Evolutionary conservation across 2,329 filamentous ascomycete genomes (phyloP).

Genomic region (Penicillium sumatraense): DNA sequence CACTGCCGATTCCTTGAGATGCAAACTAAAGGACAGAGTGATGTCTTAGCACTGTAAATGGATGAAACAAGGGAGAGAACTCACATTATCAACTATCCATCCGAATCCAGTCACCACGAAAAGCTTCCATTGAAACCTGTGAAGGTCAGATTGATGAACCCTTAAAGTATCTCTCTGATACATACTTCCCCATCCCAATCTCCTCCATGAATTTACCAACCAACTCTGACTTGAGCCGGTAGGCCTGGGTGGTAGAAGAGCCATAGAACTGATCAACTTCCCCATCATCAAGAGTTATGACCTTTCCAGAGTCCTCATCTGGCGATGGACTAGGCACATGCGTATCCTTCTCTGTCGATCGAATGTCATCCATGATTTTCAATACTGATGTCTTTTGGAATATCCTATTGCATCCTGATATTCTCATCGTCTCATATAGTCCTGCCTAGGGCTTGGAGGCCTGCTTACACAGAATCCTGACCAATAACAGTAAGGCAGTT

Average conservation of each 20-base stretch:
- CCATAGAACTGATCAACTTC: conserved; percentile 46
- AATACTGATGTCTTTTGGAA: background rate
- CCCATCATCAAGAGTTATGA: conserved; percentile 31
- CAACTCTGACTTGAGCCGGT: conserved; percentile 37
- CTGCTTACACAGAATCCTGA: background rate
- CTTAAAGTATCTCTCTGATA: no score
- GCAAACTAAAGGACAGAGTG: conserved; percentile 16
- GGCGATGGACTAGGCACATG: background rate
- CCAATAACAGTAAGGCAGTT: background rate
- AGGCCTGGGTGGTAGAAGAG: conserved; percentile 34
- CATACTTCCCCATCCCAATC: conserved; percentile 38
- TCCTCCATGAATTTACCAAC: conserved; percentile 31
- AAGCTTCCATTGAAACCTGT: conserved; percentile 61
- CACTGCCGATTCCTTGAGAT: conserved; percentile 36
- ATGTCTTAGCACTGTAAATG: background rate
- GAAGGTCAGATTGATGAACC: background rate
- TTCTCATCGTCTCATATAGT: conserved; percentile 9
- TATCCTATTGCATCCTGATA: background rate
- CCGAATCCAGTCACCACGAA: conserved; percentile 71
- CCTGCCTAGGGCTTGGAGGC: background rate
- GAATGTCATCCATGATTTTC: conserved; percentile 25
- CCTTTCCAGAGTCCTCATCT: conserved; percentile 20
- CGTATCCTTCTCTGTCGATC: conserved; percentile 13
- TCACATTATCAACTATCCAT: conserved; percentile 68
- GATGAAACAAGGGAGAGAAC: background rate